These are phyloP conservation scores for Clavispora asparagi DNA, from an alignment of 805 yeast genomes.

Conservation along the genomic window DNA sequence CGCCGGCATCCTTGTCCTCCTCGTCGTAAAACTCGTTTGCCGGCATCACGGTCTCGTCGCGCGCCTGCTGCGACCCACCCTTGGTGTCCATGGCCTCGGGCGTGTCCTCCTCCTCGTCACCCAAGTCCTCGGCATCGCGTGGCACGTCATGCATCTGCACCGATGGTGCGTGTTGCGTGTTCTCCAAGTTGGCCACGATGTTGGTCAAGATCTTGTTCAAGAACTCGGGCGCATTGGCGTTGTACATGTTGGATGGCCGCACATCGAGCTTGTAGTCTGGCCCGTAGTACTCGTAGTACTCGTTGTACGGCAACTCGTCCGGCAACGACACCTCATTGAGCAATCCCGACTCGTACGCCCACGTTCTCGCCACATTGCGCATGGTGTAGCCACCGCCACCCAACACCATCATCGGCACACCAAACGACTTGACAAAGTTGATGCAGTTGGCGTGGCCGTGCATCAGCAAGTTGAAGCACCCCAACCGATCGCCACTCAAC, in stretches of 20 bases:
- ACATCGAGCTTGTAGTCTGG: conserved; percentile 96
- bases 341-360: conserved; percentile 92
- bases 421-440: conserved; percentile 76
- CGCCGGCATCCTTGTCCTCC: conserved; percentile 44
- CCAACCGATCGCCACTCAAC: conserved; percentile 89
- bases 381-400: conserved; percentile 99
- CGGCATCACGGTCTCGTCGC: conserved; percentile 68
- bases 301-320: conserved; percentile 84
- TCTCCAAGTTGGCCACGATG: conserved; percentile 72
- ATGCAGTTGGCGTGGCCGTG: conserved; percentile 96
- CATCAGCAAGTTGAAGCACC: conserved; percentile 92
- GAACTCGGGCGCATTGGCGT: conserved; percentile 91
- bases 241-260: conserved; percentile 92
- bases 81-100: conserved; percentile 76
- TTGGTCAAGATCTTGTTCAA: conserved; percentile 77
- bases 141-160: conserved; percentile 92
- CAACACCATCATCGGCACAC: conserved; percentile 84
- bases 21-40: conserved; percentile 76
- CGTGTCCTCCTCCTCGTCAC: conserved; percentile 83
- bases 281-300: conserved; percentile 94
- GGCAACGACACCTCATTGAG: conserved; percentile 75
- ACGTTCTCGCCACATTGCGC: conserved; percentile 90
- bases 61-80: conserved; percentile 84
- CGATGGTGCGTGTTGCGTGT: conserved; percentile 95
- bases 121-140: conserved; percentile 77